Conservation (phyloP, 2,329 filamentous ascomycete species). For the Verticillium zaregamsianum region DNA sequence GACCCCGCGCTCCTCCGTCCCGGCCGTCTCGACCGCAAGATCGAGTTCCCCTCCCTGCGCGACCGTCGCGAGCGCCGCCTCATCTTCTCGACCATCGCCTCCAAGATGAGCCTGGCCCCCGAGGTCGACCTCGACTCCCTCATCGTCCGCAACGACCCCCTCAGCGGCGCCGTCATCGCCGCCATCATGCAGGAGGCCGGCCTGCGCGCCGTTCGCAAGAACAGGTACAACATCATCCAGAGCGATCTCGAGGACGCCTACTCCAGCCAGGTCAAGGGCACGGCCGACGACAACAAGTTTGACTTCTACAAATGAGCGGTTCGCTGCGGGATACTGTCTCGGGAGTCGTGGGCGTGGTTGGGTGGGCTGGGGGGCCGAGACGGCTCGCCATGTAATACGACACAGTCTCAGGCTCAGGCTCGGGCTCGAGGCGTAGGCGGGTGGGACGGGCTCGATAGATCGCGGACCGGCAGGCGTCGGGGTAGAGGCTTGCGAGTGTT, state of each 20-base stretch:
- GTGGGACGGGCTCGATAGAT: neutral
- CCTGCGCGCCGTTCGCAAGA: conserved; percentile 90
- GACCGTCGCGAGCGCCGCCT: conserved; percentile 92
- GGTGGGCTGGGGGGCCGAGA: neutral
- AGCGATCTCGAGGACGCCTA: conserved; percentile 95
- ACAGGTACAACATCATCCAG: conserved; percentile 99
- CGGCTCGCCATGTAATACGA: neutral
- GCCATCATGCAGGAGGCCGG: conserved; percentile 99
- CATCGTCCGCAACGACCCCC: conserved; percentile 93
- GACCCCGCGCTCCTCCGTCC: conserved; percentile 93
- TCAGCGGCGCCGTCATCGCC: conserved; percentile 93
- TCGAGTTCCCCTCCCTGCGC: conserved; percentile 93
- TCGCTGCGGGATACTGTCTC: neutral
- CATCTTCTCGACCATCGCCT: conserved; percentile 95
- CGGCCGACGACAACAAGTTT: conserved; percentile 66
- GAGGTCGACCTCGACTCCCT: conserved; percentile 95
- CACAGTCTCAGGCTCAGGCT: neutral
- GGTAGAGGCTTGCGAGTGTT: neutral
- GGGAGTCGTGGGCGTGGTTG: neutral
- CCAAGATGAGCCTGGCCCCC: conserved; percentile 94
- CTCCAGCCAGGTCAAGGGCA: conserved; percentile 89
- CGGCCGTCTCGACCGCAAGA: conserved; percentile 94
- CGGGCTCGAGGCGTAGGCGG: neutral
- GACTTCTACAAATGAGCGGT: conserved; percentile 79
- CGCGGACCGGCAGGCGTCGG: neutral